Conservation (phyloP, 108 stramenopile genomes). For the Schizochytrium sp. region DNA sequence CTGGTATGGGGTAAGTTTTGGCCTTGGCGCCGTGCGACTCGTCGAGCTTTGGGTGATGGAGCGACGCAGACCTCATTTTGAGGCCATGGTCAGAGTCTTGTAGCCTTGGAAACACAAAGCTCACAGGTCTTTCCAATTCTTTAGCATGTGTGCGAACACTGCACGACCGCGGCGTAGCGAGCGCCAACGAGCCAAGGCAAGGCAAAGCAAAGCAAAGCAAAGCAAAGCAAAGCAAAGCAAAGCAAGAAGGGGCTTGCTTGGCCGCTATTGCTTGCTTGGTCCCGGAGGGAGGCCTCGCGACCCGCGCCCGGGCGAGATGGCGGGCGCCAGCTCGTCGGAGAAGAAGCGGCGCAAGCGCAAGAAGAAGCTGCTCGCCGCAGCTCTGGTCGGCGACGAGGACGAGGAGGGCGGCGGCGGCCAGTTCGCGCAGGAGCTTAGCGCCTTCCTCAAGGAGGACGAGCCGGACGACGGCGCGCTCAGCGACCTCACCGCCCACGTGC, state of each 20-base stretch:
- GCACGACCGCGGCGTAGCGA: too few species aligned
- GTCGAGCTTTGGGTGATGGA: too few species aligned
- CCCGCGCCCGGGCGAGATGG: not conserved
- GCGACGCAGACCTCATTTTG: too few species aligned
- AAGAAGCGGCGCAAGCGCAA: not conserved
- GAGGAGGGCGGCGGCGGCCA: not conserved
- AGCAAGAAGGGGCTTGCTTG: not conserved
- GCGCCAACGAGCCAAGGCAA: too few species aligned
- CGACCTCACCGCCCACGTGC: not conserved
- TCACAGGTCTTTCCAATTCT: too few species aligned
- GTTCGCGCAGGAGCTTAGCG: not conserved
- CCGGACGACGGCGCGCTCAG: not conserved
- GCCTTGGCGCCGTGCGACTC: too few species aligned
- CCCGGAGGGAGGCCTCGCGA: not conserved
- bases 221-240: not conserved
- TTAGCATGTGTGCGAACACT: too few species aligned
- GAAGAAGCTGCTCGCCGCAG: not conserved
- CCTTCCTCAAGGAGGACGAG: not conserved
- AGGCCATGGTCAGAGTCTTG: too few species aligned
- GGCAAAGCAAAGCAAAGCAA: too few species aligned
- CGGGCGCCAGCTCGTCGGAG: not conserved
- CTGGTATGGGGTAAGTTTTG: too few species aligned
- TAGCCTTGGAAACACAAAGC: too few species aligned
- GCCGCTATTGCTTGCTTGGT: not conserved
- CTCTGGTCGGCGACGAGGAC: not conserved